phyloP scores from a whole-genome alignment of 768 basidiomycete species.

The Mrakia blollopis region DNA sequence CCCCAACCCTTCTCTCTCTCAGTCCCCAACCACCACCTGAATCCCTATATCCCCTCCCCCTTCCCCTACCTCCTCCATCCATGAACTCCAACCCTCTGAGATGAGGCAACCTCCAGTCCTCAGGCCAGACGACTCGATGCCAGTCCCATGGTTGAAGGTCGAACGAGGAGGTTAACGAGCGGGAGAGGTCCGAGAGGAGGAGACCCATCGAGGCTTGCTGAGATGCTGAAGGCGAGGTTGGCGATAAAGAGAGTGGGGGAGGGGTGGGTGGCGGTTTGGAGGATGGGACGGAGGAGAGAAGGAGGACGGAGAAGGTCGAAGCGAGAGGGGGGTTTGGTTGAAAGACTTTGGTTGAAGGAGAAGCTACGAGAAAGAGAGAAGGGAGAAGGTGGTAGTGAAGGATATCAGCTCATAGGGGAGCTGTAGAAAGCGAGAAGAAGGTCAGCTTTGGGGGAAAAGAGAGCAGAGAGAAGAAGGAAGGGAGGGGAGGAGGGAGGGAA shows the following conservation, averaged over 20 bases:
- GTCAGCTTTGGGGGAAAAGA: too few species aligned
- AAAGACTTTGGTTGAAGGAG: too few species aligned
- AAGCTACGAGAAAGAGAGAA: too few species aligned
- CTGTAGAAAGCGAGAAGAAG: background rate
- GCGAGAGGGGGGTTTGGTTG: background rate
- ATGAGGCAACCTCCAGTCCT: background rate
- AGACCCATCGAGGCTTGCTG: background rate
- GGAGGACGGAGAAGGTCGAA: background rate
- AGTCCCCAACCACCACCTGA: background rate
- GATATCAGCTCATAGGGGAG: background rate
- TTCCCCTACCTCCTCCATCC: background rate
- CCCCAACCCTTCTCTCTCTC: background rate
- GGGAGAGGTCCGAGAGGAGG: slow-evolving; percentile 7
- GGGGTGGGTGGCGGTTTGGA: background rate
- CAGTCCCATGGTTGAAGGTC: background rate
- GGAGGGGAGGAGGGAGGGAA: too few species aligned
- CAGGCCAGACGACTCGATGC: background rate
- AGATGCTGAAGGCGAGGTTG: too few species aligned
- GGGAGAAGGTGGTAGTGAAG: too few species aligned
- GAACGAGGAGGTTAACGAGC: background rate
- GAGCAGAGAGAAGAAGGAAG: too few species aligned
- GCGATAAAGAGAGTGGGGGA: background rate
- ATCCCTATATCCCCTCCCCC: background rate
- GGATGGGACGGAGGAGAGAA: background rate
- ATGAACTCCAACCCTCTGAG: background rate